Conservation (phyloP, 768 basidiomycete genomes). For the Scleroderma citrinum region DNA sequence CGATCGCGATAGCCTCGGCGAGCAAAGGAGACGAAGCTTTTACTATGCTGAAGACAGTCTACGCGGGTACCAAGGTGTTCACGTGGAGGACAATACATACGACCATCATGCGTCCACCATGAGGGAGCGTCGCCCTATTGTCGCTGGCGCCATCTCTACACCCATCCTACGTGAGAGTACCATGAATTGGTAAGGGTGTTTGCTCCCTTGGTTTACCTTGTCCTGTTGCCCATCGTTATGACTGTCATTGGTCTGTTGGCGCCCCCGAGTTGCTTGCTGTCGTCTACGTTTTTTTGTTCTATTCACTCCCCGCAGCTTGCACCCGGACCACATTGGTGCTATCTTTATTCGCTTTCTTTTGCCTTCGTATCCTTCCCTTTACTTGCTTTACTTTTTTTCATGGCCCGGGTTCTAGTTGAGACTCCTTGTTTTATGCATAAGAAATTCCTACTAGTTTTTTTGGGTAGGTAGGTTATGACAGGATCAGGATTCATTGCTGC, state of each 20-base stretch:
- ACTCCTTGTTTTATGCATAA: not conserved
- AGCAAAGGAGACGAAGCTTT: constrained; percentile 68
- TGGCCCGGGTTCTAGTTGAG: not conserved
- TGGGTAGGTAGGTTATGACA: not conserved
- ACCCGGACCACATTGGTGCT: not conserved
- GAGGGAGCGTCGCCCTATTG: constrained; percentile 55
- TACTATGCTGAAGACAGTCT: constrained; percentile 85
- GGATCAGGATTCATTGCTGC: not conserved
- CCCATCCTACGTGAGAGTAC: constrained; percentile 78
- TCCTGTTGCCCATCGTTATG: not conserved
- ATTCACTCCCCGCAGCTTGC: not conserved
- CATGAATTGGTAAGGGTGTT: constrained; percentile 68
- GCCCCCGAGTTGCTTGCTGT: not conserved
- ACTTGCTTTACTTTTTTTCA: not conserved
- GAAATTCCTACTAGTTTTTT: not conserved
- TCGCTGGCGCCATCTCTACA: constrained; percentile 62
- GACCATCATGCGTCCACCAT: constrained; percentile 31
- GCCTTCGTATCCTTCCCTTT: not conserved
- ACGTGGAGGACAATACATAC: constrained; percentile 32
- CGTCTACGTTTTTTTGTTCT: not conserved
- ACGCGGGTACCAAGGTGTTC: constrained; percentile 46
- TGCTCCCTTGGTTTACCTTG: no score
- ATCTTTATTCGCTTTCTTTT: not conserved
- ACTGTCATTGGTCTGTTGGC: not conserved
- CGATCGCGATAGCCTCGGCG: constrained; percentile 71